phyloP scores from a whole-genome alignment of 352 stramenopile species.

The Globisporangium camurandrum region DNA sequence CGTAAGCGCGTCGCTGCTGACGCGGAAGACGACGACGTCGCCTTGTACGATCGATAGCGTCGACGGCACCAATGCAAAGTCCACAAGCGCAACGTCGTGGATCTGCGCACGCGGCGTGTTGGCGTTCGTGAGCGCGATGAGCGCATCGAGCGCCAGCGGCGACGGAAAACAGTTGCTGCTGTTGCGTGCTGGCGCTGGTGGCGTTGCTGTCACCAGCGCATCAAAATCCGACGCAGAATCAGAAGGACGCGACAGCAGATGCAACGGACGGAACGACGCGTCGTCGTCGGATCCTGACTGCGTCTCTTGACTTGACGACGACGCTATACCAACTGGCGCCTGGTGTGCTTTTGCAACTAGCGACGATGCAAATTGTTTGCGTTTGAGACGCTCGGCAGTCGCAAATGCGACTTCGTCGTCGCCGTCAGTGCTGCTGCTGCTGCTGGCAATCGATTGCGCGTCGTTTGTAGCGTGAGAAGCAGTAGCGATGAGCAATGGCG shows the following conservation, averaged over 20 bases:
- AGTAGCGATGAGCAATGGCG: slow-evolving; percentile 1
- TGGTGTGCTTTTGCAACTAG: slow-evolving; percentile 2
- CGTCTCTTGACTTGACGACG: slow-evolving; percentile 63
- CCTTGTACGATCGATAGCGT: slow-evolving; percentile 19
- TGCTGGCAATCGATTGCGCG: not conserved
- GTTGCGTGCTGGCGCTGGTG: no score
- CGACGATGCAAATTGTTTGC: slow-evolving; percentile 31
- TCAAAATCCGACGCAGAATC: not conserved
- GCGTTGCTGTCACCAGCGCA: not conserved
- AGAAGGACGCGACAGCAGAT: slow-evolving; percentile 6
- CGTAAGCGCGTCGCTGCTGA: slow-evolving; percentile 21
- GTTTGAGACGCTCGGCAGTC: slow-evolving; percentile 23
- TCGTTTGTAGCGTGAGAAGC: not conserved
- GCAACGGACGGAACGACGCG: slow-evolving; percentile 23
- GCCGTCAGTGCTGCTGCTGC: not conserved
- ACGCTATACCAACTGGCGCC: slow-evolving; percentile 16
- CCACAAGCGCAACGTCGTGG: slow-evolving; percentile 28
- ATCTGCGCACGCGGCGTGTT: slow-evolving; percentile 10
- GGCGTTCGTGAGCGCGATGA: not conserved
- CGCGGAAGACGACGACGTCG: slow-evolving; percentile 30
- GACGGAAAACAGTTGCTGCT: slow-evolving; percentile 20
- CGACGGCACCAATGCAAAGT: slow-evolving; percentile 27
- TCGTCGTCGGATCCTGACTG: slow-evolving; percentile 64
- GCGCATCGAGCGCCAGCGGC: slow-evolving; percentile 18
- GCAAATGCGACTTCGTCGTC: slow-evolving; percentile 26